phyloP scores from a whole-genome alignment of 208 protist species.

The Acanthamoeba lenticulata region DNA sequence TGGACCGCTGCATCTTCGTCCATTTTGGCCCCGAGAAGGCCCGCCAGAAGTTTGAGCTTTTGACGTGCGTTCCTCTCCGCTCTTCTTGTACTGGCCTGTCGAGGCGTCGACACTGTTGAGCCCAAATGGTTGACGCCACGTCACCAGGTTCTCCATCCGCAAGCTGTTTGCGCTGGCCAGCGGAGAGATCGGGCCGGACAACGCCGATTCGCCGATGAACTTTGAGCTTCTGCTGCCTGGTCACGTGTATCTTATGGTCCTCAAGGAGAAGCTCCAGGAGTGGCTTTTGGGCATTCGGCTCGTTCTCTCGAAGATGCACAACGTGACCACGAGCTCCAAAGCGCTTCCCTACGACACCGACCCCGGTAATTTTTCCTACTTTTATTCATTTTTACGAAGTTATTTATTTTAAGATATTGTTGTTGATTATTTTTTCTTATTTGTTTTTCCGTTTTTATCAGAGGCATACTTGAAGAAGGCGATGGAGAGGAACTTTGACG shows the following conservation, averaged over 20 bases:
- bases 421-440: slow-evolving; percentile 8
- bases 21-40: slow-evolving; percentile 79
- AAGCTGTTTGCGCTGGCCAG: slow-evolving; percentile 96
- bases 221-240: slow-evolving; percentile 97
- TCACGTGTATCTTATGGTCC: slow-evolving; percentile 91
- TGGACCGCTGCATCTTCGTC: slow-evolving; percentile 86
- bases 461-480: slow-evolving; percentile 52
- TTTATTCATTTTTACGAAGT: background rate
- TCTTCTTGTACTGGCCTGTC: background rate
- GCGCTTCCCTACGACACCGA: background rate
- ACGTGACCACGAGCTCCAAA: background rate
- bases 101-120: background rate
- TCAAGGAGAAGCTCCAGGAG: slow-evolving; percentile 86
- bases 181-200: slow-evolving; percentile 89
- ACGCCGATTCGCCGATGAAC: slow-evolving; percentile 94
- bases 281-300: slow-evolving; percentile 46
- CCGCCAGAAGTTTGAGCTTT: slow-evolving; percentile 95
- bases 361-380: slow-evolving; percentile 4
- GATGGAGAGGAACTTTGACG: slow-evolving; percentile 51
- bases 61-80: slow-evolving; percentile 84
- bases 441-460: background rate
- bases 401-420: background rate
- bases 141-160: slow-evolving; percentile 75
- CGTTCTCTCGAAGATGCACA: slow-evolving; percentile 44
- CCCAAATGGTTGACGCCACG: background rate